Conservation (phyloP, 129 eudicot genomes). For the Flaveria ramosissima region DNA sequence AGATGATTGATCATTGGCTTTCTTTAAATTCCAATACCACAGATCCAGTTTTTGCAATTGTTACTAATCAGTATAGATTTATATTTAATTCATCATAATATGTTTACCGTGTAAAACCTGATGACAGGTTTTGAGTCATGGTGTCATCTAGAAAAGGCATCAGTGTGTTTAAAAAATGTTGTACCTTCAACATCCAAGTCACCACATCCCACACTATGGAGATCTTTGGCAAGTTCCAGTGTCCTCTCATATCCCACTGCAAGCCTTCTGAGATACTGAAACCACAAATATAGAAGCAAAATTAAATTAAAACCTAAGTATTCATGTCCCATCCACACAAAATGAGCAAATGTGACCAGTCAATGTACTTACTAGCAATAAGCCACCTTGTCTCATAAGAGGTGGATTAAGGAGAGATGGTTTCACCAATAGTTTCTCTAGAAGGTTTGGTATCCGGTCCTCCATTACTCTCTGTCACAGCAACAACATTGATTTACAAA, state of each 20-base stretch:
- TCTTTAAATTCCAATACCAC: not conserved
- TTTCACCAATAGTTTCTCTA: constrained; percentile 76
- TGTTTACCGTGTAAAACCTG: constrained; percentile 15
- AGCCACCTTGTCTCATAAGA: constrained; percentile 79
- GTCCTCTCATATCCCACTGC: constrained; percentile 94
- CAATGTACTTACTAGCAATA: constrained; percentile 63
- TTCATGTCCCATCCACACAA: constrained; percentile 15
- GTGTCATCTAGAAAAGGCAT: constrained; percentile 16
- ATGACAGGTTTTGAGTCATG: constrained; percentile 12
- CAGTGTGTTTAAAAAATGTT: not conserved
- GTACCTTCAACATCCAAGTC: constrained; percentile 98
- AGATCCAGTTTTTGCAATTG: not conserved
- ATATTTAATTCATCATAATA: not conserved
- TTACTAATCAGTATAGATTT: constrained; percentile 4
- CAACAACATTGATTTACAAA: not conserved
- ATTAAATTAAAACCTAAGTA: not conserved
- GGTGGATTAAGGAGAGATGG: constrained; percentile 81
- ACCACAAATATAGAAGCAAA: constrained; percentile 12
- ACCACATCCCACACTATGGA: constrained; percentile 84
- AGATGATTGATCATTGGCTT: not conserved
- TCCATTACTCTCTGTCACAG: constrained; percentile 74
- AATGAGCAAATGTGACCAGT: constrained; percentile 6
- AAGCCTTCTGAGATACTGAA: constrained; percentile 77
- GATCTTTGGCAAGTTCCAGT: constrained; percentile 79
- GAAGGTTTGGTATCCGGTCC: constrained; percentile 81